Evolutionary conservation across 2,329 filamentous ascomycete genomes (phyloP), one percentile per base, ranked within the genome.

Genomic region (Pseudogymnoascus sp.): DNA sequence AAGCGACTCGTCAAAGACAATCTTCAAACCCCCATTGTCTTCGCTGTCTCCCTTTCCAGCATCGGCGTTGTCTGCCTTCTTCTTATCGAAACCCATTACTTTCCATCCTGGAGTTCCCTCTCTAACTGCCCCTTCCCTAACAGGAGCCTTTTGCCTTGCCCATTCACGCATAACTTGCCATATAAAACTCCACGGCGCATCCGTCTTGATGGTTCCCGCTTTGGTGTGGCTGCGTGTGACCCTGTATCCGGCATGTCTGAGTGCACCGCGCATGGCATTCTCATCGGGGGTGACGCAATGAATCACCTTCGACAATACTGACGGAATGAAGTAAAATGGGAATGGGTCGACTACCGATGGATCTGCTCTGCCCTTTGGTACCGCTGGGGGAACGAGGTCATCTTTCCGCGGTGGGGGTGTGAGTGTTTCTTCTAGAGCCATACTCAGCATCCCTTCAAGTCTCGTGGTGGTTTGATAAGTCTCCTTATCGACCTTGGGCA

Each of bases 101-200:
- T 78, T 84, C 71, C 84, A 89, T 1, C 89, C 90, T 0, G 91
- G 78, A 59, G 82, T 89, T n/a, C 81, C 82, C 40, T 85, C 80
- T 68, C 84, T 88, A 61, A 96, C 79, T 17, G 84, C 84, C 1
- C 83, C 83, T 36, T 86, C 83, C 71, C 89, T 95, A 62, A 96
- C 80, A 0, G 92, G 92, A 0, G 84, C 81, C 69, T 87, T 89
- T 71, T 96, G 91, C 24, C 87, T 83, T 11, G 89, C 84, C 91
- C 92, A 99, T 74, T 96, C 92, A 26, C 90, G 83, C 84, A 97
- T 94, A 29, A 97, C 79, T 71, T 95, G 89, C 92, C 94, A 97
- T 57, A 99, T 83, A 0, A 90, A 86, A 4, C 79, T 79, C 92
- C 92, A 99, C 0, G 92, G 90, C 11, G 94, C 94, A 74, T 97